These are phyloP conservation scores for Ceratobasidium sp. DNA, from an alignment of 1,284 basidiomycete genomes.

Conservation along the genomic window DNA sequence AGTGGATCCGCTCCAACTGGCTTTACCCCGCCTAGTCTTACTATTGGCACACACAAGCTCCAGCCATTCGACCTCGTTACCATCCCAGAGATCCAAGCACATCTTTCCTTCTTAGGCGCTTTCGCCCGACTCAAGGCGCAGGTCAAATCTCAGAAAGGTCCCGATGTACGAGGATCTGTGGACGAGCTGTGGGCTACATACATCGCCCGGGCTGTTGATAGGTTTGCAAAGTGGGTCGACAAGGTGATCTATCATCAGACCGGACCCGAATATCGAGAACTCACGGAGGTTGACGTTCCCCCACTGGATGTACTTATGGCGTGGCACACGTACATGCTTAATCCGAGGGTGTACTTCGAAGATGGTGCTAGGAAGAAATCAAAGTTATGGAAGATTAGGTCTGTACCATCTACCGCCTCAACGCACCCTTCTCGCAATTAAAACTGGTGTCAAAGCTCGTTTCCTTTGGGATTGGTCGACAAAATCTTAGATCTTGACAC, in stretches of 20 bases:
- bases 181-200: conserved; percentile 50
- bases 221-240: conserved; percentile 48
- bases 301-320: conserved; percentile 66
- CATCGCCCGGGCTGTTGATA: conserved; percentile 49
- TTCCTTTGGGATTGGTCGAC: conserved; percentile 46
- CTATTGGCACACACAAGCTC: conserved; percentile 34
- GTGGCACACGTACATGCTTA: conserved; percentile 66
- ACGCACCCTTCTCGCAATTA: too few species aligned
- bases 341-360: conserved; percentile 50
- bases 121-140: conserved; percentile 46
- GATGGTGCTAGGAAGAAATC: conserved; percentile 47
- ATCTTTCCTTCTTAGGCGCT: conserved; percentile 50
- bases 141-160: conserved; percentile 46
- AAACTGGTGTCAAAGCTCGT: conserved; percentile 21
- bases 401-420: neutral
- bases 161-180: conserved; percentile 30
- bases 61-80: conserved; percentile 46
- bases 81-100: conserved; percentile 48
- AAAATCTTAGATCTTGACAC: conserved; percentile 43
- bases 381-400: conserved; percentile 42
- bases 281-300: conserved; percentile 54
- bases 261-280: neutral
- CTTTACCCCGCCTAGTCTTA: conserved; percentile 29
- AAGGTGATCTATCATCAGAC: too few species aligned
- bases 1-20: too few species aligned